A percentile compares a stretch with the other conserved stretches of the same genome.
These are phyloP conservation scores for Ostreobium quekettii DNA, from an alignment of 139 green algal species.

Conservation along the genomic window DNA sequence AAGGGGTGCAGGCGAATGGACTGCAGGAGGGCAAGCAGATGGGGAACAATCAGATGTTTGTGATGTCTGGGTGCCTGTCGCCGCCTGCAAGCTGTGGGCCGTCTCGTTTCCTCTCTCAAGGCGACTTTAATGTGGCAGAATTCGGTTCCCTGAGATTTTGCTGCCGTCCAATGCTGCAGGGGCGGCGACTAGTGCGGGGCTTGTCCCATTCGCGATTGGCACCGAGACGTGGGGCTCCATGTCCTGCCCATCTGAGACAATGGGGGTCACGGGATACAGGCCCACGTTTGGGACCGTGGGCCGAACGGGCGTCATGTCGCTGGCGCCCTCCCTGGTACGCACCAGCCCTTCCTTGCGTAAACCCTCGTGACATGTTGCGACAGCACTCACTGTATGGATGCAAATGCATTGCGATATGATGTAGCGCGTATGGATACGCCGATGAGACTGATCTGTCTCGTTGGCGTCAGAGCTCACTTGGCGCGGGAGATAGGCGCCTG, in stretches of 20 bases:
- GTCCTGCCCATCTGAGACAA: slow-evolving; percentile 19
- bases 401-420: background rate
- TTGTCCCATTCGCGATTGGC: slow-evolving; percentile 21
- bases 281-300: slow-evolving; percentile 25
- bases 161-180: too few relatives aligned
- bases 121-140: too few relatives aligned
- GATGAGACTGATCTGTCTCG: too few relatives aligned
- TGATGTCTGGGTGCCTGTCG: background rate
- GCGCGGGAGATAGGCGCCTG: too few relatives aligned
- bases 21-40: background rate
- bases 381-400: background rate
- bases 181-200: background rate
- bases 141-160: too few relatives aligned
- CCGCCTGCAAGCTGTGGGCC: too few relatives aligned
- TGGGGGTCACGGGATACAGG: slow-evolving; percentile 16
- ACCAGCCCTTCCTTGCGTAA: background rate
- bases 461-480: too few relatives aligned
- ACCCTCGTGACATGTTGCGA: background rate
- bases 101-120: too few relatives aligned
- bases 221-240: slow-evolving; percentile 29
- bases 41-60: background rate
- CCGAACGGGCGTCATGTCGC: slow-evolving; percentile 25
- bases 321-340: slow-evolving; percentile 26
- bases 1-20: too few relatives aligned
- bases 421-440: too few relatives aligned